A percentile compares a stretch with the other conserved stretches of the same genome.
Conservation (phyloP, 2,329 filamentous ascomycete genomes). For the Meredithiella fracta region DNA sequence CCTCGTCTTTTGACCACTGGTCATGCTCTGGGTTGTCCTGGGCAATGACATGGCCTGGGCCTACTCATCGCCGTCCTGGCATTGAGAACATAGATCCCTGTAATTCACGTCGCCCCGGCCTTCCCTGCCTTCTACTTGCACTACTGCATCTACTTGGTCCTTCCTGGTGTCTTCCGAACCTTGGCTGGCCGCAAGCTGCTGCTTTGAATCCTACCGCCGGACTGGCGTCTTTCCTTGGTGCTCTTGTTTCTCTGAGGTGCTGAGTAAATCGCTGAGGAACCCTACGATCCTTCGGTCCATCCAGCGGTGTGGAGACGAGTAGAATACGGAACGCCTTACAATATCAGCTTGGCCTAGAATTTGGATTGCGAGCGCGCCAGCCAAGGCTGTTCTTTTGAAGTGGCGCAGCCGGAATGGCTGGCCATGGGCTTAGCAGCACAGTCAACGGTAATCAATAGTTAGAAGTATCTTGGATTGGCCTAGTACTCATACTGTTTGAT, state of each 20-base stretch:
- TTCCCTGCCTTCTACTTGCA: background rate
- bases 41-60: slow-evolving; percentile 1
- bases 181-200: background rate
- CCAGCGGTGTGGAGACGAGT: no score
- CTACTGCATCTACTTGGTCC: background rate
- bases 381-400: background rate
- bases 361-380: background rate
- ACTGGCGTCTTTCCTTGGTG: no score
- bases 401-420: background rate
- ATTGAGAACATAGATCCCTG: background rate
- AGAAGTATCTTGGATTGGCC: no score
- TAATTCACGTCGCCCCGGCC: background rate
- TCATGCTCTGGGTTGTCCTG: slow-evolving; percentile 3
- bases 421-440: background rate
- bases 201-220: no score
- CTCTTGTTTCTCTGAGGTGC: no score
- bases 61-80: background rate
- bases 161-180: slow-evolving; percentile 3
- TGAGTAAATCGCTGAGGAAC: no score
- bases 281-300: no score
- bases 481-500: no score
- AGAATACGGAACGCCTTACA: no score
- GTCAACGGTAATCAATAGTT: background rate
- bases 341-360: no score
- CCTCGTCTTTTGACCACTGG: slow-evolving; percentile 3